Percentiles rank a stretch among this genome's conserved stretches.
These are phyloP conservation scores for Cladosporium sp. DNA, from an alignment of 2,329 filamentous ascomycete genomes.

Conservation along the genomic window DNA sequence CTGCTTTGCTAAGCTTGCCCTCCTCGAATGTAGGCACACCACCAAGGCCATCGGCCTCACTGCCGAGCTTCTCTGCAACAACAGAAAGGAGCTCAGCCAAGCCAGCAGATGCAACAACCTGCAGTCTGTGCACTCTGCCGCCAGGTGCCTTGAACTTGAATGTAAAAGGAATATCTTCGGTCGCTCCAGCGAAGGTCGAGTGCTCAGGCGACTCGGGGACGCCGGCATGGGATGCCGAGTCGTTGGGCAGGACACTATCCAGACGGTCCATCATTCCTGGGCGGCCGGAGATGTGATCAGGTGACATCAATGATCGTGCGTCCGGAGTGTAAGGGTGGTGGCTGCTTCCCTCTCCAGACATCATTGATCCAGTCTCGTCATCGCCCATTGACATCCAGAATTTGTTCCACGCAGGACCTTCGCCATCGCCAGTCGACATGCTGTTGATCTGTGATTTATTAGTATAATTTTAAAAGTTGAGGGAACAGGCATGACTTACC, in stretches of 20 bases:
- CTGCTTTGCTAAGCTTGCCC: constrained; percentile 71
- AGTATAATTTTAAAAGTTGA: not conserved
- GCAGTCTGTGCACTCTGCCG: constrained; percentile 88
- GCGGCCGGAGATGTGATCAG: constrained; percentile 62
- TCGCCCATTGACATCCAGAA: constrained; percentile 97
- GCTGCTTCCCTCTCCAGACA: constrained; percentile 85
- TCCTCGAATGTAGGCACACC: constrained; percentile 77
- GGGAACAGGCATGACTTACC: constrained; percentile 50
- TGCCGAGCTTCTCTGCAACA: constrained; percentile 81
- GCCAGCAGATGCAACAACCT: constrained; percentile 77
- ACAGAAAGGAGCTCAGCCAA: constrained; percentile 74
- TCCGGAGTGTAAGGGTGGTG: constrained; percentile 66
- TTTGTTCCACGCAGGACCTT: constrained; percentile 98
- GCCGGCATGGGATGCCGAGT: constrained; percentile 92
- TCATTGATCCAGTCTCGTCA: constrained; percentile 91
- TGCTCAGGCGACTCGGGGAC: constrained; percentile 69
- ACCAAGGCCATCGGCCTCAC: constrained; percentile 79
- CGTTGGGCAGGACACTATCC: constrained; percentile 86
- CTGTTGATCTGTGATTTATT: constrained; percentile 67
- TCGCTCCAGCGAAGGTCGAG: constrained; percentile 61
- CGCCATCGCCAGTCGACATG: constrained; percentile 83
- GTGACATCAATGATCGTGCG: constrained; percentile 77
- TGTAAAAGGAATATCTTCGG: constrained; percentile 76
- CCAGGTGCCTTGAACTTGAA: constrained; percentile 99
- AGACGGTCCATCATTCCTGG: constrained; percentile 61